These are phyloP conservation scores for Sarocladium oryzae DNA, from an alignment of 2,329 filamentous ascomycete species.

Conservation along the genomic window DNA sequence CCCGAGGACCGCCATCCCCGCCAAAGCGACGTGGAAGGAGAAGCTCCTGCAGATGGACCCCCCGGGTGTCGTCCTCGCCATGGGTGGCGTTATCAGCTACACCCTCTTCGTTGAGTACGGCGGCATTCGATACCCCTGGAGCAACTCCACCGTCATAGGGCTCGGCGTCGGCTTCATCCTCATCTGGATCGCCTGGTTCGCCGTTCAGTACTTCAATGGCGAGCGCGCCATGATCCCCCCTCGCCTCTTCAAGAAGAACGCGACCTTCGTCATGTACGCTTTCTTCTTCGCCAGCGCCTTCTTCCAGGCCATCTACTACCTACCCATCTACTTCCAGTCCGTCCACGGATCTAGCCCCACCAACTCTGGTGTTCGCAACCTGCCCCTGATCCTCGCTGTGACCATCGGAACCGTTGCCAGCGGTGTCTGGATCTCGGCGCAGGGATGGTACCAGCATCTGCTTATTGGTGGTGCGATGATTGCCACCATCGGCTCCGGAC, in stretches of 20 bases:
- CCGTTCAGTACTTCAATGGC: conserved; percentile 30
- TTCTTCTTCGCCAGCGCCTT: conserved; percentile 24
- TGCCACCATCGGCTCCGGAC: conserved; percentile 35
- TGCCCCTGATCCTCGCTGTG: conserved; percentile 8
- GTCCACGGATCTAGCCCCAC: conserved; percentile 26
- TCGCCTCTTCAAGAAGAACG: conserved; percentile 26
- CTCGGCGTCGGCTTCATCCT: conserved; percentile 26
- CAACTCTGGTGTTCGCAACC: conserved; percentile 9
- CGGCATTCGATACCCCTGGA: conserved; percentile 33
- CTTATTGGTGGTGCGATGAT: conserved; percentile 38
- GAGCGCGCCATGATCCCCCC: conserved; percentile 33
- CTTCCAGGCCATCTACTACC: conserved; percentile 23
- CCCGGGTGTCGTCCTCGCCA: conserved; percentile 31
- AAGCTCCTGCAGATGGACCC: conserved; percentile 38
- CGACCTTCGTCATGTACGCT: conserved; percentile 23
- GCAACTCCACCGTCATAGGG: conserved; percentile 26
- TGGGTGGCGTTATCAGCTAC: conserved; percentile 32
- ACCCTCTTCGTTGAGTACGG: conserved; percentile 43
- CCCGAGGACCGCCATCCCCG: conserved; percentile 27
- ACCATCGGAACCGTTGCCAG: background rate
- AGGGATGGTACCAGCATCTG: conserved; percentile 36
- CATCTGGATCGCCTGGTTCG: conserved; percentile 23
- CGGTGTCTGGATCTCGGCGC: conserved; percentile 25
- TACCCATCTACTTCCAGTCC: conserved; percentile 43
- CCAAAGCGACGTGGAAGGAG: conserved; percentile 24